Evolutionary conservation across 2,329 filamentous ascomycete genomes (phyloP), one percentile per base, ranked within the genome.

Genomic region (Cercospora sp.): DNA sequence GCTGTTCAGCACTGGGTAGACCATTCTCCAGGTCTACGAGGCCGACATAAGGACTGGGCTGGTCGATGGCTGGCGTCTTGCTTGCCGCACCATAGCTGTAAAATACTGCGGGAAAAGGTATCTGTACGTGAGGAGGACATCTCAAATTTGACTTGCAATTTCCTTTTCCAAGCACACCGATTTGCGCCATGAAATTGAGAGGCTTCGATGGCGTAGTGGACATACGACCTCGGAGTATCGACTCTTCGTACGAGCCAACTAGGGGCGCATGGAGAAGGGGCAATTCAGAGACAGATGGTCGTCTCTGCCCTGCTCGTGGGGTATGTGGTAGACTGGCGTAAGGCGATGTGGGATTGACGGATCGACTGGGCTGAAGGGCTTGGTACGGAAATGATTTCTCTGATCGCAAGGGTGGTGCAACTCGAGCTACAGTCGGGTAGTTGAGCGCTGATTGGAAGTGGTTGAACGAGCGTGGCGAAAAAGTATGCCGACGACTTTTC

Each of bases 161-260:
- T 7, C 94, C 94, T 73, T 90, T 90, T 9, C 94, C 95, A 16
- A 98, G 83, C 0, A 98, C 95, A 23, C 95, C 95, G 66, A 99
- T 97, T 77, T 98, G 93, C 30, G 95, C 95, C 5, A 96, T 86
- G 76, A 99, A 99, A 72, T 97, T 90, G 5, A 99, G 83, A 5
- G 95, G 94, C 72, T 92, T 94, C 0, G 94, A 98, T 0, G 95
- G 94, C 2, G 90, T 95, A 1, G 94, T 97, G 30, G 95, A 98
- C 95, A 99, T 99, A 70, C 95, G 89, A 45, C 95, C 95, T 58
- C 93, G 89, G 1, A 99, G 83, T 68, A 99, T 97, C 30, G 93
- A 97, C 80, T 99, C 95, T 80, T 99, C 95, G 74, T 97, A 99
- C 1, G 94, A 97, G 2, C 95, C 95, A 2, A 98, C 94, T 91